Evolutionary conservation across 345 rosid genomes (phyloP), one percentile per base, ranked within the genome.

Genomic region (Leavenworthia alabamica): DNA sequence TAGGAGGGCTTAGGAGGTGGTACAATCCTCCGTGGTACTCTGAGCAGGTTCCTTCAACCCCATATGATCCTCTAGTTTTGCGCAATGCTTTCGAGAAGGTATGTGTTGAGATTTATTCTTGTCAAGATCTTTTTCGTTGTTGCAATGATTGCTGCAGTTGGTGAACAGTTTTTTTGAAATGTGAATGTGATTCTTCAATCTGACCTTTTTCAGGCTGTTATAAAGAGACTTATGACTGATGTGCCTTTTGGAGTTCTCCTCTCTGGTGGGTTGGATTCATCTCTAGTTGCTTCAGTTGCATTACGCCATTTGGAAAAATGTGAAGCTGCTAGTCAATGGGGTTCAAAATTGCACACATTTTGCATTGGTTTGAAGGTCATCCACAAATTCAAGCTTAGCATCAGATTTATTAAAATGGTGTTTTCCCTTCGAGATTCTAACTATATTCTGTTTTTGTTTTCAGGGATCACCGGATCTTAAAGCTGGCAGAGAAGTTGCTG

Each of bases 181-280:
- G 24, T 35, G 47, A 26, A 68, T 14, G 33, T 48, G 57, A 35
- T 23, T 8, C 3, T 43, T 16, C 7, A 4, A 15, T 47, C 48
- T 39, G 57, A 37, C 17, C 12, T 37, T 41, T 55, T 26, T 27
- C 73, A 87, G 95, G 91, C 95, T 70, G 91, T 87, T 47, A 23
- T 78, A 29, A 87, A 82, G 76, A 75, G 95, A 72, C 88, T 84
- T 49, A 87, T 87, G 95, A 81, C 95, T 14, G 91, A 87, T 71
- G 91, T 87, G 16, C 95, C 91, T 40, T 87, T 84, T 64, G 95
- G 95, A 26, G 95, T 87, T 29, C 91, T 87, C 23, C 74, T 84
- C 54, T 87, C 95, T 68, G 95, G 95, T 74, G 95, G 95, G 49
- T 69, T 84, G 58, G 95, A 87, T 68, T 87, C 95, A 16, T 87